Conservation (phyloP, 352 stramenopile species). For the Peronospora farinosa region DNA sequence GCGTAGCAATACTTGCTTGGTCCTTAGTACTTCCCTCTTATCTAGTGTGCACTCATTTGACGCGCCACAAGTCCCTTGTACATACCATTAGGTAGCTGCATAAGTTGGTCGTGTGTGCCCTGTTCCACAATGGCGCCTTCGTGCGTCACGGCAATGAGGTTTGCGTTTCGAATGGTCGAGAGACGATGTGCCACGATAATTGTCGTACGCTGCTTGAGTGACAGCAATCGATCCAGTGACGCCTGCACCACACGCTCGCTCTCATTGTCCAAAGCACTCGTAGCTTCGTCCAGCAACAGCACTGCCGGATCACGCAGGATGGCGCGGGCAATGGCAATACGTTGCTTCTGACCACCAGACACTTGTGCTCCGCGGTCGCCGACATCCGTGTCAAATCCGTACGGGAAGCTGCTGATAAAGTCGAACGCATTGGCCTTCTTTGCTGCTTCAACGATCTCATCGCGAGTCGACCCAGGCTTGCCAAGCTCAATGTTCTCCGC, state of each 20-base stretch:
- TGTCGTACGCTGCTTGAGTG: constrained; percentile 32
- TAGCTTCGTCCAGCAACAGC: constrained; percentile 30
- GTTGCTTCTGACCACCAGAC: constrained; percentile 34
- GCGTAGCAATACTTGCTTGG: too few relatives aligned
- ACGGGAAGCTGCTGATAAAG: constrained; percentile 32
- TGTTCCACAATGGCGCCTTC: constrained; percentile 32
- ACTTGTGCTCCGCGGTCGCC: constrained; percentile 32
- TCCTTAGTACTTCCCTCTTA: not conserved
- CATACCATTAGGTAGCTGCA: constrained; percentile 38
- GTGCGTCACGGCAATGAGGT: constrained; percentile 31
- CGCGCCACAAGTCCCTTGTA: constrained; percentile 42
- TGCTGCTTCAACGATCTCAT: constrained; percentile 31
- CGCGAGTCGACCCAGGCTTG: constrained; percentile 27
- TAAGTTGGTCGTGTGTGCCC: constrained; percentile 65
- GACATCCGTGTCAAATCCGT: constrained; percentile 32
- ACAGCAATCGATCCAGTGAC: constrained; percentile 27
- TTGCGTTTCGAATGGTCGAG: constrained; percentile 32
- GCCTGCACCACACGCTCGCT: constrained; percentile 34
- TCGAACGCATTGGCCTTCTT: constrained; percentile 37
- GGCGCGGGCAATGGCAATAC: constrained; percentile 31
- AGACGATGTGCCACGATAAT: constrained; percentile 35
- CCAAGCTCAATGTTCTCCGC: constrained; percentile 33
- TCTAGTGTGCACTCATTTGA: constrained; percentile 28
- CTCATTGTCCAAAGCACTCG: constrained; percentile 33
- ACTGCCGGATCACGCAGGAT: constrained; percentile 31